phyloP scores from a whole-genome alignment of 2,329 filamentous ascomycete genomes.

The Geosmithia flava region DNA sequence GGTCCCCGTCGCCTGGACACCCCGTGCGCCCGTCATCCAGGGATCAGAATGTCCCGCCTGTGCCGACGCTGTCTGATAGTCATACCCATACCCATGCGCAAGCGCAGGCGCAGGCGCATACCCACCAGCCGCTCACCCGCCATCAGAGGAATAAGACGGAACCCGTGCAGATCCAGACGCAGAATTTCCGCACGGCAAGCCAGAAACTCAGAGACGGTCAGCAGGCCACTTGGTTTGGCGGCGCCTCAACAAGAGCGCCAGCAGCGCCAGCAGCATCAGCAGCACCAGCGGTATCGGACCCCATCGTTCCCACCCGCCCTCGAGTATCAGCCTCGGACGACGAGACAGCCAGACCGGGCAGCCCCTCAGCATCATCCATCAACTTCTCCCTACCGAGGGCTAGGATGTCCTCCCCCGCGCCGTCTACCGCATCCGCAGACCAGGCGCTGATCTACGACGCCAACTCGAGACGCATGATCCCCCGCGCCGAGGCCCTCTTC shows the following conservation, averaged over 20 bases:
- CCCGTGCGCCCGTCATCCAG: conserved; percentile 27
- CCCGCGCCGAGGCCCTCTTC: conserved; percentile 24
- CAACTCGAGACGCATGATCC: conserved; percentile 53
- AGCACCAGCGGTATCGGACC: conserved; percentile 21
- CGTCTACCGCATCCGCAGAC: conserved; percentile 11
- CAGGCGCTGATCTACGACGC: conserved; percentile 47
- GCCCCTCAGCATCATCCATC: conserved; percentile 39
- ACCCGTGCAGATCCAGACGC: conserved; percentile 23
- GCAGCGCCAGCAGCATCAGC: conserved; percentile 30
- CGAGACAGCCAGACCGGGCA: conserved; percentile 23
- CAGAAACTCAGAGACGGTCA: conserved; percentile 31
- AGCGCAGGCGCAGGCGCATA: conserved; percentile 6
- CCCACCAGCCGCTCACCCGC: conserved; percentile 11
- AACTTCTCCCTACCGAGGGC: conserved; percentile 48
- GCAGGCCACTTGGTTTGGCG: conserved; percentile 35
- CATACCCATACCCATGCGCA: conserved; percentile 3
- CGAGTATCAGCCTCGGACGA: conserved; percentile 12
- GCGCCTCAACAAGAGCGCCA: conserved; percentile 22
- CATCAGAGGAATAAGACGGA: conserved; percentile 7
- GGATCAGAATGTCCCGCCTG: conserved; percentile 49
- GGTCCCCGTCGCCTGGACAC: conserved; percentile 56
- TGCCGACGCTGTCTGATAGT: conserved; percentile 58
- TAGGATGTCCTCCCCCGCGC: conserved; percentile 22
- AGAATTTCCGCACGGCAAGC: conserved; percentile 40
- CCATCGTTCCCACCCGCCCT: conserved; percentile 8